A percentile compares a stretch with the other conserved stretches of the same genome.
Conservation (phyloP, 495 filamentous ascomycete genomes). For the Cenococcum geophilum region DNA sequence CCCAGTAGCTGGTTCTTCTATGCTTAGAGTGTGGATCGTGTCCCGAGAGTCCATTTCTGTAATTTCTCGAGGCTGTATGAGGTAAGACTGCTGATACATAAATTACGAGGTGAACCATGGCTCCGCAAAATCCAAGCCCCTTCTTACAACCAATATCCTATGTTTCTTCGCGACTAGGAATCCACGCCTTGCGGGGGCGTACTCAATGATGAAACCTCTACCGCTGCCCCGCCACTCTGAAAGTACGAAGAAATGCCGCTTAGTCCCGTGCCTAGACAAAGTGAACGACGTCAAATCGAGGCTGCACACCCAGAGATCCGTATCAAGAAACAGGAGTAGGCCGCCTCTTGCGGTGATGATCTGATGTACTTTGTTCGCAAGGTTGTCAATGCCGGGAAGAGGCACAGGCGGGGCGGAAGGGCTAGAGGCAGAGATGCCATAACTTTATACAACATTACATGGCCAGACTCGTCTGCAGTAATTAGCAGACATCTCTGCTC, state of each 20-base stretch:
- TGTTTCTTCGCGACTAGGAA: constrained; percentile 7
- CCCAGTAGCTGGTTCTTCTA: no score
- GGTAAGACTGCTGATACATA: background rate
- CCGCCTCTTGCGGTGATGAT: background rate
- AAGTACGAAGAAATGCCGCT: constrained; percentile 9
- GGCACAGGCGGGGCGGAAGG: background rate
- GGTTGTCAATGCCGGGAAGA: background rate
- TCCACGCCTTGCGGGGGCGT: background rate
- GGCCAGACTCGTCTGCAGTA: background rate
- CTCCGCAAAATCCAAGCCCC: constrained; percentile 4
- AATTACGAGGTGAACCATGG: background rate
- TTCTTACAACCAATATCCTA: background rate
- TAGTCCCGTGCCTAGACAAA: background rate
- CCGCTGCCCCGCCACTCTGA: constrained; percentile 5
- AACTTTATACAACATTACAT: background rate
- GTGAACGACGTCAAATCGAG: background rate
- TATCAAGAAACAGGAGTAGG: constrained; percentile 5
- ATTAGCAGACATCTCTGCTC: background rate
- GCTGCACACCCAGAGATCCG: constrained; percentile 9
- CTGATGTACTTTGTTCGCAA: background rate
- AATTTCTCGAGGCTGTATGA: no score
- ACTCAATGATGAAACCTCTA: background rate
- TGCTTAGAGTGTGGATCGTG: no score
- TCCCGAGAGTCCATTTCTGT: no score
- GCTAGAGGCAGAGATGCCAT: background rate